Percentiles rank a stretch among this genome's conserved stretches.
These are phyloP conservation scores for Fraxinus greggii DNA, from an alignment of 305 asterid genomes.

Conservation along the genomic window DNA sequence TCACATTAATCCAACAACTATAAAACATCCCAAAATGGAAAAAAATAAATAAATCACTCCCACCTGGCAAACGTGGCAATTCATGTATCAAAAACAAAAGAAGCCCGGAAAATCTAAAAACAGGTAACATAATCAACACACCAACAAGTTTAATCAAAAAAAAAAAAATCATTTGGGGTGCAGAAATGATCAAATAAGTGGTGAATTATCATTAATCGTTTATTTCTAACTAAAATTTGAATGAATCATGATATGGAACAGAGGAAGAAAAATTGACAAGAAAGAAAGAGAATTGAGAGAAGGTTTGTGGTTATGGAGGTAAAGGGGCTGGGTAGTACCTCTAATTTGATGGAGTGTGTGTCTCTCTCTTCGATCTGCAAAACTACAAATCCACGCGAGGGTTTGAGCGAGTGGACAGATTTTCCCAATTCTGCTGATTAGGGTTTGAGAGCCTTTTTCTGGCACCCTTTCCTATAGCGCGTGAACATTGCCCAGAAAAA, in stretches of 20 bases:
- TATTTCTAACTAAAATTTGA: constrained; percentile 15
- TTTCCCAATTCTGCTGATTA: constrained; percentile 44
- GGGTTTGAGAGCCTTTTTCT: constrained; percentile 49
- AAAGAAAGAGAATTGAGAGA: not conserved
- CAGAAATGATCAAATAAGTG: constrained; percentile 1
- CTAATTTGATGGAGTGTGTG: constrained; percentile 21
- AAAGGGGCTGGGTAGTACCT: constrained; percentile 33
- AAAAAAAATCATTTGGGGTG: not conserved
- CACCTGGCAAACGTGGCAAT: not conserved
- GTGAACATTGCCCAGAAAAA: constrained; percentile 22
- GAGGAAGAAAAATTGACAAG: not conserved
- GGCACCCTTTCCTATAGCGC: constrained; percentile 43
- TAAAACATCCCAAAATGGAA: not conserved
- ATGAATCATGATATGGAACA: not conserved
- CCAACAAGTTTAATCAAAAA: not conserved
- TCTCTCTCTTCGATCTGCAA: constrained; percentile 37
- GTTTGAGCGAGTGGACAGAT: constrained; percentile 50
- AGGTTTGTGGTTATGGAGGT: constrained; percentile 22
- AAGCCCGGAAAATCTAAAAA: not conserved
- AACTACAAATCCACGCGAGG: constrained; percentile 62
- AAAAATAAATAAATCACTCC: not conserved
- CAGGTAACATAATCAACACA: not conserved
- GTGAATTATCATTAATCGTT: constrained; percentile 5
- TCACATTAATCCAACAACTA: not conserved
- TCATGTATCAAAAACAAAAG: not conserved